Conservation (phyloP, 257 asterid species). For the Primulina huaijiensis region DNA sequence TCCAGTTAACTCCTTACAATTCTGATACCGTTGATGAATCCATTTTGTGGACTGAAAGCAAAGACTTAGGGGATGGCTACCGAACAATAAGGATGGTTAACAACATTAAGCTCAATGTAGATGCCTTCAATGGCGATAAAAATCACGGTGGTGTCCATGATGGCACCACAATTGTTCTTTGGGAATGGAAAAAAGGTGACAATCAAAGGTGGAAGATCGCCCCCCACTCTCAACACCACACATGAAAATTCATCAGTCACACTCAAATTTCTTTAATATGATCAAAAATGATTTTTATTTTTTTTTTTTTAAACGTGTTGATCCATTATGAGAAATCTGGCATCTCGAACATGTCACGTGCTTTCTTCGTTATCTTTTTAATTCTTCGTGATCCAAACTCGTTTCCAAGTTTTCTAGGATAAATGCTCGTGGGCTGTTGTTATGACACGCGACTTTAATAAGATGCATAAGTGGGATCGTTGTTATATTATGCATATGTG, state of each 20-base stretch:
- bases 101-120: constrained; percentile 28
- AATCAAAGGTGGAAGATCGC: constrained; percentile 31
- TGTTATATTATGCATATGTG: no score
- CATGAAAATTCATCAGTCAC: background rate
- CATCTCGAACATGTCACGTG: background rate
- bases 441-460: no score
- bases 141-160: constrained; percentile 27
- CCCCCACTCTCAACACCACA: background rate
- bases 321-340: background rate
- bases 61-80: constrained; percentile 24
- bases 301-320: background rate
- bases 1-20: constrained; percentile 18
- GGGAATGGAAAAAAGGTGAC: constrained; percentile 24
- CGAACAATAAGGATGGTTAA: constrained; percentile 30
- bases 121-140: constrained; percentile 26
- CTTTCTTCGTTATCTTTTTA: background rate
- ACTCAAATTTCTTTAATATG: background rate
- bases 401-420: background rate
- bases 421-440: background rate
- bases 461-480: background rate
- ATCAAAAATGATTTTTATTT: no score
- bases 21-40: constrained; percentile 22
- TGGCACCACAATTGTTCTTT: constrained; percentile 25
- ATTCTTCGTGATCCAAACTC: background rate
- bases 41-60: constrained; percentile 27